Conservation (phyloP, 306 rosid species). For the Pueraria montana region DNA sequence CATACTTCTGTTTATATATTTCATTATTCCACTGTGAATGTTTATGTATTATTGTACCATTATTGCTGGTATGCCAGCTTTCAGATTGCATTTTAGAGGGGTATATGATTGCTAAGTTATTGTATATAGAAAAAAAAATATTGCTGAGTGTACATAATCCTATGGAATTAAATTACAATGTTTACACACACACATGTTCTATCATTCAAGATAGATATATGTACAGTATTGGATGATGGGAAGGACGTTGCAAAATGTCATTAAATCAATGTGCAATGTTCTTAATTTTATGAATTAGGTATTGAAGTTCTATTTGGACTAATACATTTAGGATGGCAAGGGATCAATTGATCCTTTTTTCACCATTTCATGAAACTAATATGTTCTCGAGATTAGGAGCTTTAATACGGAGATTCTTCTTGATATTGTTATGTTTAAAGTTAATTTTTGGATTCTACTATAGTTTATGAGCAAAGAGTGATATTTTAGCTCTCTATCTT, state of each 20-base stretch:
- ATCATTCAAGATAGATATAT: constrained; percentile 15
- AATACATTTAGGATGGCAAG: too few species aligned
- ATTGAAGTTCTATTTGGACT: too few species aligned
- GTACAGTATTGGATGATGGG: constrained; percentile 13
- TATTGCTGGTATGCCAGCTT: constrained; percentile 30
- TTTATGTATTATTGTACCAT: not conserved
- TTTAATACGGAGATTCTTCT: constrained; percentile 15
- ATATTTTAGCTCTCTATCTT: constrained; percentile 23
- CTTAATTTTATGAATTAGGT: too few species aligned
- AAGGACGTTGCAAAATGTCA: too few species aligned
- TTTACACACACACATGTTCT: not conserved
- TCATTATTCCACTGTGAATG: constrained; percentile 8
- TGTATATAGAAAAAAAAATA: not conserved
- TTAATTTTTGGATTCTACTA: constrained; percentile 24
- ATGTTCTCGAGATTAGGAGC: constrained; percentile 7
- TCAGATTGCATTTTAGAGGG: constrained; percentile 24
- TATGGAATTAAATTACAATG: constrained; percentile 6
- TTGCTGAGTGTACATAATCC: constrained; percentile 1
- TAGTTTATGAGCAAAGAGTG: constrained; percentile 23
- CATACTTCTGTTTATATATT: constrained; percentile 25
- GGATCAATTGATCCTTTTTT: constrained; percentile 5
- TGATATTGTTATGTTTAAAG: not conserved
- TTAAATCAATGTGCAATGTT: too few species aligned
- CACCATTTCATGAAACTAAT: constrained; percentile 3
- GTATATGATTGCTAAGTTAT: not conserved